Base-by-base conservation (phyloP, 2,329 filamentous ascomycete genomes). In the Penicillium sp. region DNA sequence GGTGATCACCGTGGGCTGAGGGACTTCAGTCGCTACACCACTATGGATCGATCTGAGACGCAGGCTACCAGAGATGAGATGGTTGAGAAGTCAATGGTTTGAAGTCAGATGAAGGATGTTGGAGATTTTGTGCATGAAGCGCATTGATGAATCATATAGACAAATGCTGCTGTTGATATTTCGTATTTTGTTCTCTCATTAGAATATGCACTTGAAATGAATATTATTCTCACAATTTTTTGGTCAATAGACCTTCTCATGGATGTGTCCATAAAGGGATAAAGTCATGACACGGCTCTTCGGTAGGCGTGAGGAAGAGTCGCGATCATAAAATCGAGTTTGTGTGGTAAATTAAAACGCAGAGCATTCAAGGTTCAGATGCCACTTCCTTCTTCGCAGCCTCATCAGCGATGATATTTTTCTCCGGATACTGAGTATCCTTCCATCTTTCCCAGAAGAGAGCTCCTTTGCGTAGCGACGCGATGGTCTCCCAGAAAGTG, bases 401-500 rank as follows among this genome's bases (percentile, higher is more conserved):
- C 13, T 54, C 50, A 35, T 28, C 42, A 2, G 17, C 47, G 13
- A 28, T 35, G 4, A 44, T 53, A n/a, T 24, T 47, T 10, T 56
- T 33, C 12, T 72, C 69, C 1, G 73, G 72, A 56, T 75, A 75
- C 19, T 59, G 47, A 1, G 69, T 73, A 28, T 76, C 66, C 22
- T 65, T 66, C 72, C 73, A 76, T 7, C 33, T 61, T 61, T 76
- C 73, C 68, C 71, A 75, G 47, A 75, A 58, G 57, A 58, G 59
- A 3, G 69, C 68, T 12, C 66, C 65, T 13, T 65, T 61, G 40
- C 68, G 68, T 3, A 73, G 59, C 33, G 70, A 72, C 9, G 66
- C 66, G 13, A 82, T 59, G 22, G 78, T 82, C 69, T 83, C 81
- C 80, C 80, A 83, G 10, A 82, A 64, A 3, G 80, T 65, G 4